Evolutionary conservation across 2,329 filamentous ascomycete species (phyloP), one percentile per base, ranked within the genome.

Genomic region (Apiospora sp.): DNA sequence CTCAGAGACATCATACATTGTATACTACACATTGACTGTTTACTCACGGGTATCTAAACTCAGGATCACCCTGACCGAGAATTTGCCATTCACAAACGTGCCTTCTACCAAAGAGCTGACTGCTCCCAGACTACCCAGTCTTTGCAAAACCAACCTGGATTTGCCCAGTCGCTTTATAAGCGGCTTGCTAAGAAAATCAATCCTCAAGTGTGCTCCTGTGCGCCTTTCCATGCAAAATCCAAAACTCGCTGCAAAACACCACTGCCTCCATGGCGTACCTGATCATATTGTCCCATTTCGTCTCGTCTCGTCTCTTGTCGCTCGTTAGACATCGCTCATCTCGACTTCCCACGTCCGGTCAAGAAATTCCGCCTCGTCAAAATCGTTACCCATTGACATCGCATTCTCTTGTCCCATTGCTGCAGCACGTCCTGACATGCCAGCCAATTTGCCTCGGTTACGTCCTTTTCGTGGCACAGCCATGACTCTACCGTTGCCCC

Each of bases 351-450:
- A 81, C 16, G 68, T 74, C 1, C 80, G 84, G 72, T 90, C 89
- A 71, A 92, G 80, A 73, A 94, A 94, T 0, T 88, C 86, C 0
- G 92, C 92, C 73, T 94, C 92, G 72, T 88, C 91, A 79, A 94
- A 94, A 79, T 94, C 92, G 70, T 78, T 72, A 58, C 83, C 83
- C 0, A 82, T 76, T 5, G 80, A 80, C 75, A 82, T 81, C 13
- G 79, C 69, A 75, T 88, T 89, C 78, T 89, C 87, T 78, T 89
- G 86, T 0, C 80, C 85, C 5, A 79, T 48, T 14, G 68, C 34
- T 71, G 58, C 12, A n/a, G 74, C 71, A 68, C 67, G 58, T 72
- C 72, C 74, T 69, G 77, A 73, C 24, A 77, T 44, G 71, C 75
- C 76, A 68, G 72, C 61, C 22, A 71, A 49, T 69, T 77, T 78